Evolutionary conservation across 1,139 yeast genomes (phyloP).

Genomic region (Nematodospora anomalae): DNA sequence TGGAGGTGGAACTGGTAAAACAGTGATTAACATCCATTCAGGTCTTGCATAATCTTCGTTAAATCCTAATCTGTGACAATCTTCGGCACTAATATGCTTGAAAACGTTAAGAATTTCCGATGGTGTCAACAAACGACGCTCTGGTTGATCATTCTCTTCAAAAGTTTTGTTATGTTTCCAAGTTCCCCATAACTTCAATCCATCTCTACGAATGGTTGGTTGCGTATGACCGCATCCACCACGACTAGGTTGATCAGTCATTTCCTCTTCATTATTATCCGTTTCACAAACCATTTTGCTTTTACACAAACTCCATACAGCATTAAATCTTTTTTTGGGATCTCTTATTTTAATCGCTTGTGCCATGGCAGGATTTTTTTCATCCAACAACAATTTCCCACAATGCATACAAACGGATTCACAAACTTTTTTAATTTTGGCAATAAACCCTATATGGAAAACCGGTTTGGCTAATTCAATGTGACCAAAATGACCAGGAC

Average conservation of each 20-base stretch:
- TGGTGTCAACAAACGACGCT: slow-evolving; percentile 84
- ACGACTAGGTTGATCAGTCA: slow-evolving; percentile 54
- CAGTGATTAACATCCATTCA: slow-evolving; percentile 97
- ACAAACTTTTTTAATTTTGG: slow-evolving; percentile 91
- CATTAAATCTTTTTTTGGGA: slow-evolving; percentile 93
- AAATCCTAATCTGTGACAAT: slow-evolving; percentile 79
- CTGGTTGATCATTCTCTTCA: slow-evolving; percentile 88
- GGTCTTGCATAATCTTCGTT: slow-evolving; percentile 97
- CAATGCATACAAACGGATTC: slow-evolving; percentile 99
- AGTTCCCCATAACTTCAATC: slow-evolving; percentile 92
- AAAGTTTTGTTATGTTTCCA: slow-evolving; percentile 86
- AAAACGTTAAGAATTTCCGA: slow-evolving; percentile 88
- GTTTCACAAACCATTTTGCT: slow-evolving; percentile 95
- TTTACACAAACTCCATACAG: slow-evolving; percentile 92
- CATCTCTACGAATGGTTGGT: slow-evolving; percentile 95
- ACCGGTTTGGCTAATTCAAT: slow-evolving; percentile 98
- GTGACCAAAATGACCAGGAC: slow-evolving; percentile 99
- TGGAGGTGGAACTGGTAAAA: slow-evolving; percentile 99
- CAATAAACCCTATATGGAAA: slow-evolving; percentile 92
- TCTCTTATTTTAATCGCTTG: slow-evolving; percentile 88
- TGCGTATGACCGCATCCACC: slow-evolving; percentile 99
- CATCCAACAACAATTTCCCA: slow-evolving; percentile 89
- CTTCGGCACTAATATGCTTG: slow-evolving; percentile 86
- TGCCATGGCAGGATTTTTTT: slow-evolving; percentile 80
- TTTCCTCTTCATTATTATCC: slow-evolving; percentile 70